phyloP scores from a whole-genome alignment of 2,329 filamentous ascomycete species.

The Aureobasidium leucospermi region DNA sequence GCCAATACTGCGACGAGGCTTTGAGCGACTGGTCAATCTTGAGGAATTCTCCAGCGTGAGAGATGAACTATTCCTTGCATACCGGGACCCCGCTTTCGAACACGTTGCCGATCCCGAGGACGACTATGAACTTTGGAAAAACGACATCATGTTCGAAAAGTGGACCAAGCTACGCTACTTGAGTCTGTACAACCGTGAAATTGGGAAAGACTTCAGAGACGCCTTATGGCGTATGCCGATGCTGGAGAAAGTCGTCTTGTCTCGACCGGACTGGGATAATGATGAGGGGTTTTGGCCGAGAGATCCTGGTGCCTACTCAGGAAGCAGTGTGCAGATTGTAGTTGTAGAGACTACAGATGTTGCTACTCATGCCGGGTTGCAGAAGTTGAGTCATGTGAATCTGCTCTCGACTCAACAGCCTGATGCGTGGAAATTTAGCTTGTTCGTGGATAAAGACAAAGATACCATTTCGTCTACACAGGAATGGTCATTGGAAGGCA shows the following conservation, averaged over 20 bases:
- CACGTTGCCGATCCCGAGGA: background rate
- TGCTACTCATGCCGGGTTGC: background rate
- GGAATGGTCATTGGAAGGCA: background rate
- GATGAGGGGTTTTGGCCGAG: background rate
- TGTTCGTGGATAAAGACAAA: background rate
- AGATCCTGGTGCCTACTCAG: background rate
- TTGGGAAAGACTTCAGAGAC: too few relatives aligned
- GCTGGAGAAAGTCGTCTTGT: background rate
- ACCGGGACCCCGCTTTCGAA: background rate
- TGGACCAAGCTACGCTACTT: background rate
- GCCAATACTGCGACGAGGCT: background rate
- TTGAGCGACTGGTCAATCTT: background rate
- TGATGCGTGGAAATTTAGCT: background rate
- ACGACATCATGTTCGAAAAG: background rate
- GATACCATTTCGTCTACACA: background rate
- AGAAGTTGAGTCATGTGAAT: background rate
- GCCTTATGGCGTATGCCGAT: background rate
- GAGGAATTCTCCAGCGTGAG: background rate
- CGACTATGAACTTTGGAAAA: background rate
- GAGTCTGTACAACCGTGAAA: too few relatives aligned
- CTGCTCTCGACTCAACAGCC: background rate
- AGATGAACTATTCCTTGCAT: background rate
- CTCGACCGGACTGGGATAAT: background rate
- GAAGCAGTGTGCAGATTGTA: background rate
- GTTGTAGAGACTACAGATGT: background rate